phyloP scores from a whole-genome alignment of 805 yeast genomes.

The Nakazawaea ambrosiae region DNA sequence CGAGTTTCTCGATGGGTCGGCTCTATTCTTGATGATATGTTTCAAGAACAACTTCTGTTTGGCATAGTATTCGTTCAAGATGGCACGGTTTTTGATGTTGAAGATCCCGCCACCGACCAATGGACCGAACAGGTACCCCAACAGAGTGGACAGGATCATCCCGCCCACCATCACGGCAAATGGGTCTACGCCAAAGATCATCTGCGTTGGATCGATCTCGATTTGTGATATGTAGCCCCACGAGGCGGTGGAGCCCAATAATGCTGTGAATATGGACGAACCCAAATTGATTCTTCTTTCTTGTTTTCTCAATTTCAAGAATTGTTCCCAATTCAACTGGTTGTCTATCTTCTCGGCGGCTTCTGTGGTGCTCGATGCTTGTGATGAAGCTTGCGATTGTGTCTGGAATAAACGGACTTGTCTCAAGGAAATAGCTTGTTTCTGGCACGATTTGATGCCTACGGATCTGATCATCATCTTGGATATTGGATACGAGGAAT shows the following conservation, averaged over 20 bases:
- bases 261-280: constrained; percentile 62
- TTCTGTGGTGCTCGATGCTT: too few species aligned
- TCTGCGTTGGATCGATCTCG: constrained; percentile 83
- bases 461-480: too few species aligned
- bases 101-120: constrained; percentile 66
- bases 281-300: constrained; percentile 64
- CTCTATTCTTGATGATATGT: constrained; percentile 72
- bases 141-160: constrained; percentile 60
- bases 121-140: constrained; percentile 84
- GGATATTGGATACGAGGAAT: not conserved
- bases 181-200: constrained; percentile 86
- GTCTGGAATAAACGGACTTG: too few species aligned
- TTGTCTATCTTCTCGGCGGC: not conserved
- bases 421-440: too few species aligned
- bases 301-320: constrained; percentile 66
- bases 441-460: too few species aligned
- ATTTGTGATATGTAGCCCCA: constrained; percentile 73
- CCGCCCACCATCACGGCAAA: constrained; percentile 72
- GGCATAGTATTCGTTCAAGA: constrained; percentile 37
- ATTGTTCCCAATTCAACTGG: constrained; percentile 68
- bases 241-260: constrained; percentile 58
- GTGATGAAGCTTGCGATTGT: too few species aligned
- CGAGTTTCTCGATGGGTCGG: constrained; percentile 86
- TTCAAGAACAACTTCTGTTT: constrained; percentile 73
- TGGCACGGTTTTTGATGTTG: constrained; percentile 41